phyloP scores from a whole-genome alignment of 2,329 filamentous ascomycete species.

The Cladophialophora psammophila region DNA sequence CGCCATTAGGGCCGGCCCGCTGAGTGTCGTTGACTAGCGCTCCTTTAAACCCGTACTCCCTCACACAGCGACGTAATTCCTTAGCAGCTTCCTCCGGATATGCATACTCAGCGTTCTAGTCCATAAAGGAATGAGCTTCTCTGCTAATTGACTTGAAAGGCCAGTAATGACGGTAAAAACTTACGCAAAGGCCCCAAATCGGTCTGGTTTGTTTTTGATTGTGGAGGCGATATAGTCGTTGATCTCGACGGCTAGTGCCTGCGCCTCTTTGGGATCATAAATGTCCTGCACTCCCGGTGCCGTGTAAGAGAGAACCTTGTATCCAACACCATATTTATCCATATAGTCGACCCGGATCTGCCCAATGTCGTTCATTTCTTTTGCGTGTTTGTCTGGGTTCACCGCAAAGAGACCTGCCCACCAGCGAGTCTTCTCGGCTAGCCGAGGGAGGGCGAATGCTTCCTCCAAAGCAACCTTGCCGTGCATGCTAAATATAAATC shows the following conservation, averaged over 20 bases:
- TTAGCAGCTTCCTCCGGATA: conserved; percentile 48
- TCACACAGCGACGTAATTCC: conserved; percentile 58
- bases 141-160: no score
- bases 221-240: conserved; percentile 42
- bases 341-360: no score
- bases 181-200: conserved; percentile 53
- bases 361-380: conserved; percentile 61
- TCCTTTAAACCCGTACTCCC: conserved; percentile 65
- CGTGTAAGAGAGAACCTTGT: conserved; percentile 41
- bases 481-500: no score
- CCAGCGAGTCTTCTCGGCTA: no score
- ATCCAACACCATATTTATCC: conserved; percentile 43
- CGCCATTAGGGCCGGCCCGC: conserved; percentile 63
- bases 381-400: no score
- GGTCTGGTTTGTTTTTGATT: conserved; percentile 43
- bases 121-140: no score
- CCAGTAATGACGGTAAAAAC: no score
- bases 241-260: conserved; percentile 38
- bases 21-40: conserved; percentile 69
- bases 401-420: no score
- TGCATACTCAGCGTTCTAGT: conserved; percentile 56
- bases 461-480: no score
- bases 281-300: conserved; percentile 43
- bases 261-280: conserved; percentile 39
- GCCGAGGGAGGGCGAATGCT: no score